Base-by-base conservation (phyloP, 345 rosid species). In the Eucalyptus virginea region DNA sequence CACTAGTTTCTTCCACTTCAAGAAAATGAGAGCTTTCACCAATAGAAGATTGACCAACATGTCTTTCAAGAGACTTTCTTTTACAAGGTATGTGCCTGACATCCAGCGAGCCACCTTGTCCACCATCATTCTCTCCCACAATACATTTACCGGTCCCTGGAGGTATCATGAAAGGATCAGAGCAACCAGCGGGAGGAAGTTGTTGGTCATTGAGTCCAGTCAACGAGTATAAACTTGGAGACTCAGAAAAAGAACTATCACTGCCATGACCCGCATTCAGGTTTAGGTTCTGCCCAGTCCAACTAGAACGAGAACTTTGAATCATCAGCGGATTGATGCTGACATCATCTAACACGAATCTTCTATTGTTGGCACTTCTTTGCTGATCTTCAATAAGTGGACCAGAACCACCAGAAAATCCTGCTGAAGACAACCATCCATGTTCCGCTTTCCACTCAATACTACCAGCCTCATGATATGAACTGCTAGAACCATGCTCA, bases 21-120 rank as follows among this genome's bases (percentile, higher is more conserved):
- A 93, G 91, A 89, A 93, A 94, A 92, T 93, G 94, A 88, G 94
- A 93, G 90, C 92, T 93, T 90, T 93, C 95, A 88, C 88, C 89
- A 23, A 89, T 49, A 77, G 99, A 96, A 67, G 97, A 91, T 89
- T 95, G 97, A 21, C 95, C 99, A 81, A 92, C 91, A 92, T 93
- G 93, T 51, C 93, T 96, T 89, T 94, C 99, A 85, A 93, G 89
- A 81, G 96, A 94, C 92, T 97, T 98, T 92, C 99, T 95, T 92
- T 98, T 98, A 92, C 96, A 92, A 45, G 98, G 93, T 44, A 92
- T 90, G 58, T 95, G 96, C 19, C 92, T 94, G 30, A 94, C 94
- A 87, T 94, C 99, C 77, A 89, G 89, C 81, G 97, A 94, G 80
- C 94, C 92, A 91, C 94, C 95, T 11, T 93, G 92, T 89, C 93